These are phyloP conservation scores for Zizania palustris DNA, from an alignment of 202 grass and related monocot genomes.

Conservation along the genomic window DNA sequence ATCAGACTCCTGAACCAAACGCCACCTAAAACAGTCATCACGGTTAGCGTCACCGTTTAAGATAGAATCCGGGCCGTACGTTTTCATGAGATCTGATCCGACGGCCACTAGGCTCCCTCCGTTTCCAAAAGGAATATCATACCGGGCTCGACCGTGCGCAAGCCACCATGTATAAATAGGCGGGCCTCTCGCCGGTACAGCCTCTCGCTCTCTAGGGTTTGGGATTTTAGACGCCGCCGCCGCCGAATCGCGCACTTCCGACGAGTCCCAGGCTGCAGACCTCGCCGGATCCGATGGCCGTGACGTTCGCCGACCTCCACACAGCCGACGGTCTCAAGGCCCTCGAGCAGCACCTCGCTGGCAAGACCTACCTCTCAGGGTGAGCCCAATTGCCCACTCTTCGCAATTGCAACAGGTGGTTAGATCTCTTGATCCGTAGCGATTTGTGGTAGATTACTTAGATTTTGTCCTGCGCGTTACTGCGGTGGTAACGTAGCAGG, in stretches of 20 bases:
- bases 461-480: not conserved
- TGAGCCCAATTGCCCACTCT: constrained; percentile 9
- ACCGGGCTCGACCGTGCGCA: not conserved
- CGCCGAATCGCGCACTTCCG: constrained; percentile 23
- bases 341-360: constrained; percentile 68
- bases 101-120: not conserved
- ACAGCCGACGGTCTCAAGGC: constrained; percentile 63
- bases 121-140: constrained; percentile 31
- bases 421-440: constrained; percentile 12
- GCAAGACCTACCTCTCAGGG: constrained; percentile 83
- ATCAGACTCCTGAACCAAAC: no score
- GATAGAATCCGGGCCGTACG: constrained; percentile 24
- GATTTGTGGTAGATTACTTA: not conserved
- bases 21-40: no score
- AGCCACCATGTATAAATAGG: constrained; percentile 31
- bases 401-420: not conserved
- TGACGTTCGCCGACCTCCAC: constrained; percentile 65
- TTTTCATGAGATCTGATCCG: not conserved
- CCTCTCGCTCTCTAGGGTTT: constrained; percentile 50
- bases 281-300: constrained; percentile 62
- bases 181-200: not conserved
- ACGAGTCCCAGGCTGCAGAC: not conserved
- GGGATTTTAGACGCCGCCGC: constrained; percentile 59
- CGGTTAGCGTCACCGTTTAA: no score
- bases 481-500: not conserved